phyloP scores from a whole-genome alignment of 164 flowering plant species.

The Dillenia suffruticosa region DNA sequence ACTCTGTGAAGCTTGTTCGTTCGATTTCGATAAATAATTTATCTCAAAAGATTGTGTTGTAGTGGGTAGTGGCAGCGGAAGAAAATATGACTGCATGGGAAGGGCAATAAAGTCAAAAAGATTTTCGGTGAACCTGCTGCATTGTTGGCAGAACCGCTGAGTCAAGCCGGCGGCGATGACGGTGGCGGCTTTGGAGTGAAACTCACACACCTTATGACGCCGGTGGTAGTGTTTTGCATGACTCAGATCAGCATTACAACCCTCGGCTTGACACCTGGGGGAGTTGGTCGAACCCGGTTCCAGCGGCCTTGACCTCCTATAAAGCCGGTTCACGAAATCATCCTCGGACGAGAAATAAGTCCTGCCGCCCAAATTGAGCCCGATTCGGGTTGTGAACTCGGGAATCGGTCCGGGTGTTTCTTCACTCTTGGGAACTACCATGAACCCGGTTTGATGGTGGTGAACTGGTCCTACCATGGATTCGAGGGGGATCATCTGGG shows the following conservation, averaged over 20 bases:
- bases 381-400: slow-evolving; percentile 46
- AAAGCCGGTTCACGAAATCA: slow-evolving; percentile 64
- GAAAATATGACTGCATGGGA: background rate
- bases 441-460: slow-evolving; percentile 15
- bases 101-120: slow-evolving; percentile 20
- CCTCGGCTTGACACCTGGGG: slow-evolving; percentile 87
- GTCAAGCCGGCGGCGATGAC: slow-evolving; percentile 74
- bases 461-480: slow-evolving; percentile 6
- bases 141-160: slow-evolving; percentile 98
- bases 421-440: slow-evolving; percentile 52
- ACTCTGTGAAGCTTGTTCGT: too few species aligned
- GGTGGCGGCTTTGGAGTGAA: slow-evolving; percentile 85
- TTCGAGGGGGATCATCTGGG: slow-evolving; percentile 18
- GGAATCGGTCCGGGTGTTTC: slow-evolving; percentile 18
- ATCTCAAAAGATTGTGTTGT: background rate
- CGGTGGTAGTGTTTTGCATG: slow-evolving; percentile 90
- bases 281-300: slow-evolving; percentile 34
- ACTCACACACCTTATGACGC: slow-evolving; percentile 94
- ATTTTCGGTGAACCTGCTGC: slow-evolving; percentile 71
- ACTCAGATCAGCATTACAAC: slow-evolving; percentile 74
- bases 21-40: too few species aligned
- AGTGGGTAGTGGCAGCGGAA: background rate
- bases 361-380: slow-evolving; percentile 75
- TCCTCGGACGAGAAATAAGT: slow-evolving; percentile 82
- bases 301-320: slow-evolving; percentile 52